phyloP scores from a whole-genome alignment of 2,329 filamentous ascomycete species.

The Paramyrothecium sp. region DNA sequence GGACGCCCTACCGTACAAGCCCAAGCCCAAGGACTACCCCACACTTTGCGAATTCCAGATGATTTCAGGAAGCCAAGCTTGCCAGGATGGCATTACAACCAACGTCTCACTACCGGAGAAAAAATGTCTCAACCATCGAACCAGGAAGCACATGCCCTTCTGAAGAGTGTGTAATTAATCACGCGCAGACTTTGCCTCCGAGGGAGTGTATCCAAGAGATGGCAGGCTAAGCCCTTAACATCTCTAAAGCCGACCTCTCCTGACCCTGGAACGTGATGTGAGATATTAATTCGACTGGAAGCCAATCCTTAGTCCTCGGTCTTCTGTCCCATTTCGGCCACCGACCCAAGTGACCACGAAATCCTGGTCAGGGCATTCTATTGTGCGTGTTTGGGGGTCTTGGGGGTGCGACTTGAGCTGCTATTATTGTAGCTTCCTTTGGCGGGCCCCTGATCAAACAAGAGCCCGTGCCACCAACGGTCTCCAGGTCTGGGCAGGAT shows the following conservation, averaged over 20 bases:
- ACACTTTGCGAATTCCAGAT: not conserved
- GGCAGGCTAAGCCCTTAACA: not conserved
- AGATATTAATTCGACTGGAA: not conserved
- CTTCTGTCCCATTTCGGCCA: not conserved
- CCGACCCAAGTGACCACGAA: no score
- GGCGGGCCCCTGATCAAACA: not conserved
- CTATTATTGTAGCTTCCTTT: no score
- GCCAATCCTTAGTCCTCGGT: not conserved
- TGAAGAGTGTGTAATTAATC: not conserved
- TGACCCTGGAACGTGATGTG: not conserved
- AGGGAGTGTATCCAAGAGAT: not conserved
- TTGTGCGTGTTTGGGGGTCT: no score
- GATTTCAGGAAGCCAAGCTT: not conserved
- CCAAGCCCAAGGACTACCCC: not conserved
- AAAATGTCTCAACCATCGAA: not conserved
- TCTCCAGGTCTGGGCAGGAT: no score
- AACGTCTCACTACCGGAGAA: not conserved
- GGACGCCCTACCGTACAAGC: no score
- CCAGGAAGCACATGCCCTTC: not conserved
- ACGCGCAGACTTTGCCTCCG: not conserved
- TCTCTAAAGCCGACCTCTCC: no score
- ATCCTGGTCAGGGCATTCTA: no score
- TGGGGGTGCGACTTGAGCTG: no score
- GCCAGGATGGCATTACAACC: no score
- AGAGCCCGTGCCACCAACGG: no score